Base-by-base conservation (phyloP, 2,329 filamentous ascomycete species). In the Ascochyta koolunga region DNA sequence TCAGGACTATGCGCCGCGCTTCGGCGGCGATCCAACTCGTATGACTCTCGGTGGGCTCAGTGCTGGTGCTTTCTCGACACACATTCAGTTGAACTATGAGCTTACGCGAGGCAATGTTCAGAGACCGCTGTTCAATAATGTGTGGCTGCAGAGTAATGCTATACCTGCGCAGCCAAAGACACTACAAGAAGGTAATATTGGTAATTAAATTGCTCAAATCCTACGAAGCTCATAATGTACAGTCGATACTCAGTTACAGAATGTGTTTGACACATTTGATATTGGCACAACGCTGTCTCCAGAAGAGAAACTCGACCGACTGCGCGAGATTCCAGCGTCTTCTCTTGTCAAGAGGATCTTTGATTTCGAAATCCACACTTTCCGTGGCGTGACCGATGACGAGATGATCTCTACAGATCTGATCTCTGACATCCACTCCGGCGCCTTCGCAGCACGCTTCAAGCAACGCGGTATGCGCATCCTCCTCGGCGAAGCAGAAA, bases 131-230 rank as follows among this genome's bases (percentile, higher is more conserved):
- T 53, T 53, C 18, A 40, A 38, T 10, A 50, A 36, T 8, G 31
- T 55, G 6, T 51, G 45, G 45, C 18, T 55, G 10, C 45, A 55
- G 16, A 50, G 45, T 8, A 55, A 55, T 16, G 52, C 52, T n/a
- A 42, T 55, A 31, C 52, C 52, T 24, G 52, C 52, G 3, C 52
- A 55, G 24, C 52, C 52, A 5, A 55, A 55, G 36, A 31, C 19
- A 10, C 31, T 53, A 2, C 4, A 32, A 3, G 50, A 53, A 53
- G 50, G 50, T 53, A 38, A 2, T 8, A 7, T 24, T 15, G 15
- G 5, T 4, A 11, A 29, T 3, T 24, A 3, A 13, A 29, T 4
- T 5, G 4, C 10, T 13, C 27, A 15, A 29, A 4, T 29, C 2
- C 13, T 5, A 16, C 19, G 8, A 38, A 18, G 21, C 32, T 53